A percentile compares a stretch with the other conserved stretches of the same genome.
Evolutionary conservation across 768 basidiomycete species (phyloP).

Genomic region (Collybiopsis confluens): DNA sequence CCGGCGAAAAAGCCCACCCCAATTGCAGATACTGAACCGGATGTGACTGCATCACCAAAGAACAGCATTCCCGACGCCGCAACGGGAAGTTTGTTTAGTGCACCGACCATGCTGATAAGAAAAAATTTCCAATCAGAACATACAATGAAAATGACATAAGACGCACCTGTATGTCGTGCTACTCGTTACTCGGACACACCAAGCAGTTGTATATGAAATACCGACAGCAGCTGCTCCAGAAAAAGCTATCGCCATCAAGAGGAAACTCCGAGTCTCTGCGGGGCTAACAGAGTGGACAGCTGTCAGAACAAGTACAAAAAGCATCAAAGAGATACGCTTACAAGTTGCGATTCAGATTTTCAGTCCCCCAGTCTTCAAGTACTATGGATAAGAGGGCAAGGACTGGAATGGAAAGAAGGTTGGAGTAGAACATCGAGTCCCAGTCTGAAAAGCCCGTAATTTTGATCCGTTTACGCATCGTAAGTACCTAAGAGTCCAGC

Average conservation of each 20-base stretch:
- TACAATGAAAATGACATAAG: background rate
- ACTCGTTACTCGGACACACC: slow-evolving; percentile 94
- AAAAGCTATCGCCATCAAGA: slow-evolving; percentile 87
- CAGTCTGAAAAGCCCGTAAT: slow-evolving; percentile 92
- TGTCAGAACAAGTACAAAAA: background rate
- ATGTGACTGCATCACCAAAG: slow-evolving; percentile 85
- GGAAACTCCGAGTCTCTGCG: slow-evolving; percentile 65
- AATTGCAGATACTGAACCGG: slow-evolving; percentile 87
- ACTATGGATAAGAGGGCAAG: slow-evolving; percentile 77
- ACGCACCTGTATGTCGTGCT: slow-evolving; percentile 96
- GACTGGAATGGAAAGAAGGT: slow-evolving; percentile 90
- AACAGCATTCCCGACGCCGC: slow-evolving; percentile 99
- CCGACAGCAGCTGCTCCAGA: slow-evolving; percentile 98
- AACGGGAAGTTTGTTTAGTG: slow-evolving; percentile 95
- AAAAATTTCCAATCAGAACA: slow-evolving; percentile 2
- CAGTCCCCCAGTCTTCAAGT: slow-evolving; percentile 84
- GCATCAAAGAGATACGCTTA: slow-evolving; percentile 37
- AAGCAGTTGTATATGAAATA: slow-evolving; percentile 97
- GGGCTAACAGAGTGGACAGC: slow-evolving; percentile 54
- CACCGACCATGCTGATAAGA: slow-evolving; percentile 87
- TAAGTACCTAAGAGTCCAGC: slow-evolving; percentile 60
- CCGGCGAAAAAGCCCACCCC: slow-evolving; percentile 89
- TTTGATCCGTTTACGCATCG: slow-evolving; percentile 97
- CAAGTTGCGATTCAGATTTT: slow-evolving; percentile 83
- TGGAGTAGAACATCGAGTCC: slow-evolving; percentile 99